Percentiles rank a stretch among this genome's conserved stretches.
These are phyloP conservation scores for Halophytophthora polymorphica DNA, from an alignment of 352 stramenopile species.

Conservation along the genomic window DNA sequence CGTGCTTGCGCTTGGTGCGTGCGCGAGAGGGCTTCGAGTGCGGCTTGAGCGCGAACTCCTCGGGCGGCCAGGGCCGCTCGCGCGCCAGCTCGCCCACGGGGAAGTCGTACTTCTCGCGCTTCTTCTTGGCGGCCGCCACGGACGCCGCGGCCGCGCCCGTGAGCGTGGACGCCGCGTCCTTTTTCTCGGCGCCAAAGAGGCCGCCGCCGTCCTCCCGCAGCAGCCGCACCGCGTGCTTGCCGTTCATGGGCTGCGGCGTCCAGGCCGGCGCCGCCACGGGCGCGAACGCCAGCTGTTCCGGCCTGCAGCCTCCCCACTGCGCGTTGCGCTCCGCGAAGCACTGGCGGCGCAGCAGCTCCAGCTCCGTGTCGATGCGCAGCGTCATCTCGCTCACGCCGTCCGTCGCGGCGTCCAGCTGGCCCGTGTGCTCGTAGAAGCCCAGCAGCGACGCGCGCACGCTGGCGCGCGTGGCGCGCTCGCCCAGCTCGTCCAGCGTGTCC, in stretches of 20 bases:
- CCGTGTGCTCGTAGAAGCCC: constrained; percentile 33
- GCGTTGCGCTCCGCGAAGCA: constrained; percentile 80
- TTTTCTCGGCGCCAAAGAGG: constrained; percentile 1
- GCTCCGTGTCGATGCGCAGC: constrained; percentile 71
- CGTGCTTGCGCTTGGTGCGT: constrained; percentile 16
- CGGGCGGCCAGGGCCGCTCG: constrained; percentile 70
- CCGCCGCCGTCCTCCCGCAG: constrained; percentile 32
- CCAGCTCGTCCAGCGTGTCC: constrained; percentile 26
- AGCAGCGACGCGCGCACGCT: constrained; percentile 47
- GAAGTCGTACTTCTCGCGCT: constrained; percentile 13
- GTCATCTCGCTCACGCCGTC: constrained; percentile 53
- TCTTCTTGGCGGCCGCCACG: constrained; percentile 13
- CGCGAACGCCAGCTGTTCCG: constrained; percentile 45
- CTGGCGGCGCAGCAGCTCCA: constrained; percentile 64
- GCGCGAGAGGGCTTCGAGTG: constrained; percentile 36
- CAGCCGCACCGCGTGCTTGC: constrained; percentile 33
- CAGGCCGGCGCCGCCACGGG: constrained; percentile 25
- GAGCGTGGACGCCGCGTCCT: constrained; percentile 9
- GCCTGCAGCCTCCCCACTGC: constrained; percentile 49
- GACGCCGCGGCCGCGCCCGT: not conserved
- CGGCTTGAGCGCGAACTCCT: constrained; percentile 69
- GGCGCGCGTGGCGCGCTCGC: constrained; percentile 12
- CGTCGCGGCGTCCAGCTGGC: constrained; percentile 18
- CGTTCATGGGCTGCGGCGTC: constrained; percentile 36
- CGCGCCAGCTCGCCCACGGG: constrained; percentile 35